phyloP scores from a whole-genome alignment of 192 early-diverging fungal species.

The Lunasporangiospora selenospora region DNA sequence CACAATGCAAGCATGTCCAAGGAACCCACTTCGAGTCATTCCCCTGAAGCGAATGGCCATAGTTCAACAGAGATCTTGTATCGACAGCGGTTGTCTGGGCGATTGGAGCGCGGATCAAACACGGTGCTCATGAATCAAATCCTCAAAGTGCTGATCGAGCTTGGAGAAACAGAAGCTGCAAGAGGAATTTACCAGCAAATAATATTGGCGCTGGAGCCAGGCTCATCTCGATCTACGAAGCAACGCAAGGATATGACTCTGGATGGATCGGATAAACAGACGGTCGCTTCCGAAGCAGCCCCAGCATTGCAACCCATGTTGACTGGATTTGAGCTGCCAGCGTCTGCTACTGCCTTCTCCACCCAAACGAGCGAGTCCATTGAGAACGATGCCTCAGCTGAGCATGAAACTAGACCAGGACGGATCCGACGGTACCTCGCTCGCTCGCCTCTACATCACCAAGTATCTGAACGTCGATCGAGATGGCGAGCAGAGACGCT shows the following conservation, averaged over 20 bases:
- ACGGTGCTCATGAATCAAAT: conserved; percentile 31
- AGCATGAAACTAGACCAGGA: background rate
- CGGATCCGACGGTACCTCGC: background rate
- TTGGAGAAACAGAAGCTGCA: conserved; percentile 24
- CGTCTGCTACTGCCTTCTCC: background rate
- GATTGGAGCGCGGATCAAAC: background rate
- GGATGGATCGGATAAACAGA: background rate
- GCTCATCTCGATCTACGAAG: background rate
- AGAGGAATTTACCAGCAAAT: conserved; percentile 14
- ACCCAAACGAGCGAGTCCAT: background rate
- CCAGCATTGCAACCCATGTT: too few species aligned
- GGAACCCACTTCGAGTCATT: too few species aligned
- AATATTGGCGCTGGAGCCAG: background rate
- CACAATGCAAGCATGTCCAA: too few species aligned
- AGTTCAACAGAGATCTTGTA: conserved; percentile 15
- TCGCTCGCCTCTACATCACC: conserved; percentile 16
- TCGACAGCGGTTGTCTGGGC: background rate
- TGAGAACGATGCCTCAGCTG: too few species aligned
- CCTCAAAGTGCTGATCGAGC: conserved; percentile 15
- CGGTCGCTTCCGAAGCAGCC: too few species aligned
- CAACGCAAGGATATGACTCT: background rate
- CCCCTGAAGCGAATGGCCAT: too few species aligned
- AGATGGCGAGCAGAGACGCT: background rate
- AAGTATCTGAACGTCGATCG: conserved; percentile 3
- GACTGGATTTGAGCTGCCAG: background rate